These are phyloP conservation scores for Gossypium longicalyx DNA, from an alignment of 345 rosid species.

Conservation along the genomic window DNA sequence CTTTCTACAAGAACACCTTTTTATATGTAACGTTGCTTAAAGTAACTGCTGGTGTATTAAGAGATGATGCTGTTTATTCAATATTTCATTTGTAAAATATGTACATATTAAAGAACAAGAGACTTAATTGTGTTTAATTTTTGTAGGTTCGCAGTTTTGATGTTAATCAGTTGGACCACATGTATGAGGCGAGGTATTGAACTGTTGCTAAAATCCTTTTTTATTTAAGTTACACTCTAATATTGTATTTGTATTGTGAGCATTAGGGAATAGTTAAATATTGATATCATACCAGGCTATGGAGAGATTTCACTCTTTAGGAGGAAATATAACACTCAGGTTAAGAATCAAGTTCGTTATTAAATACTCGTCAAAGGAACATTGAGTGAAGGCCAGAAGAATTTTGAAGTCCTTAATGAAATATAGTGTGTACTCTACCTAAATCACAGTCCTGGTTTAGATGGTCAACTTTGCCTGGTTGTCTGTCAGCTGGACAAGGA, in stretches of 20 bases:
- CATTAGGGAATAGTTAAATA: constrained; percentile 3
- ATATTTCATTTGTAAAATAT: background rate
- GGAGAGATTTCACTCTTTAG: background rate
- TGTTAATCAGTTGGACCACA: constrained; percentile 60
- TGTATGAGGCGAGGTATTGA: constrained; percentile 82
- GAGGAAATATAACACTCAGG: background rate
- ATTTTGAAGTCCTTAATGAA: background rate
- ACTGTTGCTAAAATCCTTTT: background rate
- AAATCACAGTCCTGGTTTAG: background rate
- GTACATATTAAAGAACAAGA: constrained; percentile 7
- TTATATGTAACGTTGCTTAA: background rate
- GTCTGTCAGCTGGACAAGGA: background rate
- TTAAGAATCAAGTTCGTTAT: background rate
- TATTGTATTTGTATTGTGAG: background rate
- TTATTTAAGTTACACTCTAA: background rate
- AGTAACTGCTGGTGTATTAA: background rate
- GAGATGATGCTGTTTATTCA: constrained; percentile 7
- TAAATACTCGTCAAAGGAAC: background rate
- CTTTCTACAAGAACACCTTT: background rate
- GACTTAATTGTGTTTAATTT: constrained; percentile 13
- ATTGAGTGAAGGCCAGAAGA: background rate
- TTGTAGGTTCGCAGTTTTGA: constrained; percentile 81
- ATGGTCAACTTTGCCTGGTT: background rate
- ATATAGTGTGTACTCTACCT: background rate
- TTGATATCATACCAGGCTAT: background rate